phyloP scores from a whole-genome alignment of 225 moss, liverwort and hornwort species.

The Antitrichia curtipendula region DNA sequence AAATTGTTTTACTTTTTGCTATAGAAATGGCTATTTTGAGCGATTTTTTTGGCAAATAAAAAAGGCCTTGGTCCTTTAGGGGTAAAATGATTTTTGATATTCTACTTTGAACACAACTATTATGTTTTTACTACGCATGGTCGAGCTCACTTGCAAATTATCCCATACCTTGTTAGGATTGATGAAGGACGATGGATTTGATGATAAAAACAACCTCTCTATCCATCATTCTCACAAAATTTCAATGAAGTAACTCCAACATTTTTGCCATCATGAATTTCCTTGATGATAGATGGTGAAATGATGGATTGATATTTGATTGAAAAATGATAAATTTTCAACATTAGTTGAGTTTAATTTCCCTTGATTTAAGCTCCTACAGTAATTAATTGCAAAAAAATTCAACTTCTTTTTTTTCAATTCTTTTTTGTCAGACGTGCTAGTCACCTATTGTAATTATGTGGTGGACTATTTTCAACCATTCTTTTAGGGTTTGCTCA shows the following conservation, averaged over 20 bases:
- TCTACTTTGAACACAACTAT: fast-evolving
- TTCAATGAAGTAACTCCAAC: not conserved
- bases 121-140: fast-evolving
- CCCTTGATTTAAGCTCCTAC: too few relatives aligned
- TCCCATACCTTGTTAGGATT: not conserved
- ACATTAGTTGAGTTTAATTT: not conserved
- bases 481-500: not conserved
- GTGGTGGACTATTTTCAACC: too few relatives aligned
- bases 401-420: too few relatives aligned
- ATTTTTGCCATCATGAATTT: not conserved
- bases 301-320: not conserved
- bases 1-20: too few relatives aligned
- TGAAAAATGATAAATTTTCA: not conserved
- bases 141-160: not conserved
- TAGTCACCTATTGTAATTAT: too few relatives aligned
- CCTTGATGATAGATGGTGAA: not conserved
- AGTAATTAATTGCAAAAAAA: too few relatives aligned
- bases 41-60: too few relatives aligned
- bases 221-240: not conserved
- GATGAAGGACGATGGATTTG: not conserved
- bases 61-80: too few relatives aligned
- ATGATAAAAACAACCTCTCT: not conserved
- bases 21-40: too few relatives aligned
- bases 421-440: too few relatives aligned
- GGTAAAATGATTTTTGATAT: too few relatives aligned